Evolutionary conservation across 1,284 basidiomycete genomes (phyloP), one percentile per base, ranked within the genome.

Genomic region (Anthracocystis walkeri): DNA sequence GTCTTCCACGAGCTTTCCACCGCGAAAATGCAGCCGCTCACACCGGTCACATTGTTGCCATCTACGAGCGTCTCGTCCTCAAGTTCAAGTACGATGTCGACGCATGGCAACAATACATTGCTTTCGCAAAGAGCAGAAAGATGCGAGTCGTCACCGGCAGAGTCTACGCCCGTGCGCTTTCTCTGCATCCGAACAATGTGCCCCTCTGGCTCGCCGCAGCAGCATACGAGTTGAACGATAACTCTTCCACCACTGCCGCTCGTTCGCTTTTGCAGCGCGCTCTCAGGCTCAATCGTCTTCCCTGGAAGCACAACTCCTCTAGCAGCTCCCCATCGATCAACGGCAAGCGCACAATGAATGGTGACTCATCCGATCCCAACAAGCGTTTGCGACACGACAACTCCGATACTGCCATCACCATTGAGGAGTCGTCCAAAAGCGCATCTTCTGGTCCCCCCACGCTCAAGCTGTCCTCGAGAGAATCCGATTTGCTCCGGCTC

Each of bases 41-140:
- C 87, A 27, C 89, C 89, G 42, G 88, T 90, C 87, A 94, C 74
- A 92, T 94, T 79, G 91, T 94, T 83, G 91, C 93, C 79, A 94
- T 97, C 76, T 94, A 95, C 78, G 94, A 97, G 86, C 90, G 95
- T 25, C 93, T 93, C 3, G 88, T 95, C 18, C 91, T 90, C 84
- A 92, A 92, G 83, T 96, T 97, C 89, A 94, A 94, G 81, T 89
- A 89, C 18, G 94, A 97, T 81, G 88, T 96, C 6, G 90, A 89
- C 1, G 88, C 95, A 0, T 97, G 95, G 95, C 87, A 92, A 54
- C 91, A 94, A 68, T 97, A 97, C 82, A 90, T 96, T 64, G 89
- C 92, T 68, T 89, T 93, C 40, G 94, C 94, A 1, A 91, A 92
- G 84, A 89, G 90, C 49, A 90, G 93, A 83, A 90, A 91, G 5